phyloP scores from a whole-genome alignment of 345 rosid genomes.

The Aquilaria yunnanensis region DNA sequence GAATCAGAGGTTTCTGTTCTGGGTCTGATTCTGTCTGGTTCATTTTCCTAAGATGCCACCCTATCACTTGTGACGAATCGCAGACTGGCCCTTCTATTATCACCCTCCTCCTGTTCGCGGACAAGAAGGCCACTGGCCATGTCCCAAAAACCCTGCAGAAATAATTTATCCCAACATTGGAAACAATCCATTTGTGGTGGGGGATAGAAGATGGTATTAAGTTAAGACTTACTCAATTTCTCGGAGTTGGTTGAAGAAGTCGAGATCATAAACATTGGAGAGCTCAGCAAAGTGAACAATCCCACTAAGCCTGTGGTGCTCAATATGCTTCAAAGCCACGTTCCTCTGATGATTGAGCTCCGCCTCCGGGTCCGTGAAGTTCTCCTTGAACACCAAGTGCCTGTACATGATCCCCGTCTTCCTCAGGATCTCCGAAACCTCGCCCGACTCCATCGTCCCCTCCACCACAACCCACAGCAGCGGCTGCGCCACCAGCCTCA shows the following conservation, averaged over 20 bases:
- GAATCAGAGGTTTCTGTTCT: constrained; percentile 26
- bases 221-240: constrained; percentile 57
- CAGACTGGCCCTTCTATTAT: constrained; percentile 80
- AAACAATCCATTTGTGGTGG: too few species aligned
- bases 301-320: constrained; percentile 68
- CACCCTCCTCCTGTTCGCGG: constrained; percentile 57
- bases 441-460: constrained; percentile 29
- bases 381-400: constrained; percentile 62
- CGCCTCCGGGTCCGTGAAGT: constrained; percentile 51
- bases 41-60: constrained; percentile 69
- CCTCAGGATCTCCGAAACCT: constrained; percentile 43
- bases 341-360: constrained; percentile 79
- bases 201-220: neutral
- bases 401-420: constrained; percentile 82
- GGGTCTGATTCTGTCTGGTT: constrained; percentile 30
- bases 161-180: neutral
- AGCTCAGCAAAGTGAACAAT: constrained; percentile 78
- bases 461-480: constrained; percentile 82
- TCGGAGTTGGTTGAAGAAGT: constrained; percentile 71
- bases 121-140: constrained; percentile 77
- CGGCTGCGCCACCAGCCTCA: constrained; percentile 62
- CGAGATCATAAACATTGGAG: constrained; percentile 74
- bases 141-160: constrained; percentile 70
- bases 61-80: constrained; percentile 73
- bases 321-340: constrained; percentile 70